Evolutionary conservation across 225 moss, liverwort and hornwort species (phyloP), one percentile per base, ranked within the genome.

Genomic region (Anthoceros angustus): DNA sequence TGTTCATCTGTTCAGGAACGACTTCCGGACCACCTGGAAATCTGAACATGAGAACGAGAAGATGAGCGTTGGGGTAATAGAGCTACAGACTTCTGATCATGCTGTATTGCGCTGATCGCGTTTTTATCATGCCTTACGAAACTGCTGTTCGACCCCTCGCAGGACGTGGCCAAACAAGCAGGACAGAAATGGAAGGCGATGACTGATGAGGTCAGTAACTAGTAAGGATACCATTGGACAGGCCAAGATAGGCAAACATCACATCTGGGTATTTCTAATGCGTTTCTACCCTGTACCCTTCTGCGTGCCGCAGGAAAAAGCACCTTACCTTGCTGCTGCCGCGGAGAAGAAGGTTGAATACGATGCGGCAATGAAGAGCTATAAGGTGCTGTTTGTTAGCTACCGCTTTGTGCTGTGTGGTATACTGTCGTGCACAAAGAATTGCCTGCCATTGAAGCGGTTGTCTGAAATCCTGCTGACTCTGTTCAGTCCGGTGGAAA

Each of bases 121-220:
- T 4, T 10, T 39, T 26, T n/a, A 8, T 63, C n/a, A 24, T 9
- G 10, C 2, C 25, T 70, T 32, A 63, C 39, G 65, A 39, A n/a
- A n/a, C 7, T 65, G 39, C 39, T 40, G 65, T 65, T 65, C 41
- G 9, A 11, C 12, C 32, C n/a, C 11, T 32, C 40, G 7, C 64
- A 74, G 71, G 79, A 82, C 79, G 73, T 73, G 49, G 82, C 76
- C 9, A 84, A 82, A 75, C 78, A 78, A 74, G 84, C 78, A 63
- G 84, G 78, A 61, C 76, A 74, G 71, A 84, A 71, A 66, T 84
- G 84, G 84, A 38, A 79, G 39, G 25, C 73, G 68, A 63, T 84
- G 79, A 76, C 84, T 55, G 82, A 82, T 48, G 77, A 77, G 79
- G 84, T 82, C 0, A 15, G 66, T 63, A 26, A 43, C 68, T 24